Percentiles rank a stretch among this genome's conserved stretches.
Evolutionary conservation across 495 filamentous ascomycete genomes (phyloP).

Genomic region (Neurospora africana): DNA sequence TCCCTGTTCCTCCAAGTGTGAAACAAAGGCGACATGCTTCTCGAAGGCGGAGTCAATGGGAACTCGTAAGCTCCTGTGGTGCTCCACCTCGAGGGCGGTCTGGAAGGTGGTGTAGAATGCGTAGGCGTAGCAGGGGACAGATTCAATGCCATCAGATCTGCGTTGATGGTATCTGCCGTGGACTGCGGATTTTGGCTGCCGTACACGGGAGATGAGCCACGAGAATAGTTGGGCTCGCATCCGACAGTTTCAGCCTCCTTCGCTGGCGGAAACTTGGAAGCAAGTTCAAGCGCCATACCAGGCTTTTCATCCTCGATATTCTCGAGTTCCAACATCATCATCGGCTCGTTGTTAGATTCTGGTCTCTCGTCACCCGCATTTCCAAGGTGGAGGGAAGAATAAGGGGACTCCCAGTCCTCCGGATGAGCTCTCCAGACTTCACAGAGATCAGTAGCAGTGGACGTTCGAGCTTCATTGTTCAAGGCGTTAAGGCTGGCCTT

Average conservation of each 20-base stretch:
- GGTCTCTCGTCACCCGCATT: not conserved
- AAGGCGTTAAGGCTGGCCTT: not conserved
- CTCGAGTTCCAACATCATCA: not conserved
- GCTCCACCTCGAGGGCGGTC: not conserved
- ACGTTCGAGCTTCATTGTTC: not conserved
- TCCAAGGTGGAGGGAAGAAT: conserved; percentile 8
- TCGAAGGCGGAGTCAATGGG: not conserved
- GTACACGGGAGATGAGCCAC: not conserved
- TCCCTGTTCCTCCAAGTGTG: not conserved
- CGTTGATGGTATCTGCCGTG: not conserved
- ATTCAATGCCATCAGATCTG: not conserved
- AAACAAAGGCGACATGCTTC: not conserved
- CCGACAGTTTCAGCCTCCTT: not conserved
- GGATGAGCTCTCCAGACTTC: conserved; percentile 21
- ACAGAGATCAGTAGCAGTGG: conserved; percentile 13
- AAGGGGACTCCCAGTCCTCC: conserved; percentile 24
- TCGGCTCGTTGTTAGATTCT: not conserved
- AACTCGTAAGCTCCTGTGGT: not conserved
- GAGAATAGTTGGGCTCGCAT: not conserved
- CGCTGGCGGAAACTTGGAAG: not conserved
- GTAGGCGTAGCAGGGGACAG: not conserved
- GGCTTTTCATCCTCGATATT: not conserved
- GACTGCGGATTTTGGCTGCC: not conserved
- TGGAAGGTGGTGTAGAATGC: not conserved
- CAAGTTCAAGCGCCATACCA: not conserved